Evolutionary conservation across 495 filamentous ascomycete species (phyloP), one percentile per base, ranked within the genome.

Genomic region (Lepraria neglecta): DNA sequence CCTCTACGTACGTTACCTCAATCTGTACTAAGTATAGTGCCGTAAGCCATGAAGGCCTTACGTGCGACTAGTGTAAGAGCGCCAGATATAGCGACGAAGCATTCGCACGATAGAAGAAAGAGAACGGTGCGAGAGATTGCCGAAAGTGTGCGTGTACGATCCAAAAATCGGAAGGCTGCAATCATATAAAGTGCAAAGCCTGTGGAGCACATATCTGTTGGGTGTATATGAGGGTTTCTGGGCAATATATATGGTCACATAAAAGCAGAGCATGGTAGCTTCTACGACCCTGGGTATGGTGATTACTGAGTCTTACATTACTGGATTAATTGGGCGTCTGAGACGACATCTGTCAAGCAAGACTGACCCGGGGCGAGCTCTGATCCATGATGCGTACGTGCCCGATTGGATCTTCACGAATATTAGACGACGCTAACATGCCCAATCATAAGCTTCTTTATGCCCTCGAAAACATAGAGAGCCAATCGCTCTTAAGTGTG

Each of bases 141-240:
- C 68, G 72, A 1, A 69, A 63, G 15, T 73, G 70, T 60, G 68
- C 62, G 46, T 42, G 50, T 7, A 24, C 56, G n/a, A 69, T 73
- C 33, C 45, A 70, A 58, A 73, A 73, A 54, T 61, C 21, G n/a
- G 61, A 64, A 2, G 70, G 72, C 3, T 74, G 72, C 60, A 71
- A 69, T 40, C 72, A 74, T 61, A 71, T 74, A 70, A 38, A 51
- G 2, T 74, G 72, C 45, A 51, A 6, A 46, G 54, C 54, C 12
- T 74, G 71, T 58, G 9, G 50, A 17, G 44, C 58, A 27, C 72
- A 74, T 53, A 69, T 74, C 28, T 74, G 72, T 38, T 74, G 71
- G 71, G 53, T 67, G 43, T 74, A 71, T 44, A 64, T 71, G 70
- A 30, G 59, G 45, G 56, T 60, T 15, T 74, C 73, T 48, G 31